Evolutionary conservation across 2,329 filamentous ascomycete species (phyloP), one percentile per base, ranked within the genome.

Genomic region (Paramyrothecium roridum): DNA sequence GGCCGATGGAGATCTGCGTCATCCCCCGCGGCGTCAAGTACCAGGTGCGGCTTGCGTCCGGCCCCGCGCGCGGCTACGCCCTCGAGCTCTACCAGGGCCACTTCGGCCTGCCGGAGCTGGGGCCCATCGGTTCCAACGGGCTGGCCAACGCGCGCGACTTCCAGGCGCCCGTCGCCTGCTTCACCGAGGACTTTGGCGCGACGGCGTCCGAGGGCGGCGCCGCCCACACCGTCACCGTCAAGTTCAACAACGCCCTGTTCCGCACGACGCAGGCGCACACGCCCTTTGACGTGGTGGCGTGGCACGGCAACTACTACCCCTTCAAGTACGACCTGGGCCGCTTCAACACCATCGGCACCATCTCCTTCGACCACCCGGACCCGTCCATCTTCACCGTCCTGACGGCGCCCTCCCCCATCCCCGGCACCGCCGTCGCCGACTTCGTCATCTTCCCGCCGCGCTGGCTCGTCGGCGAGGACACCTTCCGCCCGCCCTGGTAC

Each of bases 301-400:
- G 89, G 89, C 89, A 93, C 66, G 89, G 89, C 48, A 89, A 85
- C 59, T 92, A 91, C 72, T 88, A 88, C 57, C 89, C 89, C 0
- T 91, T 85, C 80, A 93, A 93, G 73, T 93, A 93, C 74, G 89
- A 92, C 64, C 80, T 93, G 1, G 87, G 86, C 23, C 84, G 88
- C 33, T 93, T 91, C 78, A 89, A 87, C 73, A 85, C 84, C 47
- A 85, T 93, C 48, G 89, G 89, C 20, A 85, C 80, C 54, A 85
- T 90, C 60, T 88, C 84, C 8, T 90, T 84, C 65, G 89, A 93
- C 69, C 89, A 93, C 66, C 88, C 88, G 1, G 89, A 93, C 66
- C 89, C 89, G 1, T 86, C 82, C 59, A 91, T 93, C 69, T 93
- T 88, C 73, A 91, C 85, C 1, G 87, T 90, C 4, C 76, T 89